Evolutionary conservation across 805 yeast genomes (phyloP).

Genomic region (Candida endomychidarum): DNA sequence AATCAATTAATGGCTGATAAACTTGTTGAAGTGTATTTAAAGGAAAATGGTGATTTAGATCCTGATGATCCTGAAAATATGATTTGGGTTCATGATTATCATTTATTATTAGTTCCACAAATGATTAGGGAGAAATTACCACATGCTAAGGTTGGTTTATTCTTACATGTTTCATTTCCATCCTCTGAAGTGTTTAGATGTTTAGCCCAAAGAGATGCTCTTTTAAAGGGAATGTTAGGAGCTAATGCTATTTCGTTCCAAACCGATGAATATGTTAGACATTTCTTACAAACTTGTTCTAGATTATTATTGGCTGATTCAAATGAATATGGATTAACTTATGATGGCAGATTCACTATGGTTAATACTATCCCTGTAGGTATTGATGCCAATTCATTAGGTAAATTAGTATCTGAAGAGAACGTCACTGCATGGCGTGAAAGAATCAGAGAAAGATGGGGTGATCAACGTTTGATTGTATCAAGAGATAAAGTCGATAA

Average conservation of each 20-base stretch:
- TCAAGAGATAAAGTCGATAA: conserved; percentile 87
- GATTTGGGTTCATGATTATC: conserved; percentile 95
- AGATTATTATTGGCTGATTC: conserved; percentile 82
- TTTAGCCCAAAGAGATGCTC: conserved; percentile 77
- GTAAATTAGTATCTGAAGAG: conserved; percentile 43
- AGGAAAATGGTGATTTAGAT: conserved; percentile 48
- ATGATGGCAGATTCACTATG: conserved; percentile 55
- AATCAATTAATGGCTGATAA: conserved; percentile 81
- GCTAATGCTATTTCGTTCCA: conserved; percentile 89
- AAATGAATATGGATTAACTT: conserved; percentile 58
- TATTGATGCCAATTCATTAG: conserved; percentile 64
- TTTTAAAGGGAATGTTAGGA: conserved; percentile 82
- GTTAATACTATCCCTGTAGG: conserved; percentile 73
- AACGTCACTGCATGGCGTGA: conserved; percentile 64
- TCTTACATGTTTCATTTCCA: conserved; percentile 92
- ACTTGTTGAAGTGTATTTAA: conserved; percentile 56
- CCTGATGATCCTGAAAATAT: conserved; percentile 54
- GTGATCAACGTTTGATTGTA: conserved; percentile 65
- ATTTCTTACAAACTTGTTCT: conserved; percentile 87
- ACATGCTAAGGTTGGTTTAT: conserved; percentile 84
- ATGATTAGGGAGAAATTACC: conserved; percentile 79
- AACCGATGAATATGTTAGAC: conserved; percentile 89
- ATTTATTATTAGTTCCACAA: conserved; percentile 78
- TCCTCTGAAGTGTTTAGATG: conserved; percentile 94
- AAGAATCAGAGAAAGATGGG: conserved; percentile 79